Base-by-base conservation (phyloP, 352 stramenopile genomes). In the Stramenopiles sp. region DNA sequence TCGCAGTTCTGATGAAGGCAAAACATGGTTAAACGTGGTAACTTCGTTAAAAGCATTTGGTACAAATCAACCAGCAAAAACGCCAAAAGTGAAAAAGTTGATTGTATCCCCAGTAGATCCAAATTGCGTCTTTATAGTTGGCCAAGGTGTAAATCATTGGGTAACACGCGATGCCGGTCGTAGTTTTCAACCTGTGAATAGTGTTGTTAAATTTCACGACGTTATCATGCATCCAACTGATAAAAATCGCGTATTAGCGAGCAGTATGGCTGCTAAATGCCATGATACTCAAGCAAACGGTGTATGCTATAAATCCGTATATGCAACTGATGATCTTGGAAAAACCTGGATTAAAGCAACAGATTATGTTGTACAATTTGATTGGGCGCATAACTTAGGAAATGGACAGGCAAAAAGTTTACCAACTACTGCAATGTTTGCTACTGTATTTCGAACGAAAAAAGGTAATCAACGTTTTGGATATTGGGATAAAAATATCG, bases 351-450 rank as follows among this genome's bases (percentile, higher is more conserved):
- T 1, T 30, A 23, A 74, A 0, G 6, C 82, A 1, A 27, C 23
- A 53, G 73, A 82, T 20, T 82, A 82, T 38, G 80, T 82, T 32
- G 79, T 82, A 0, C 80, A 82, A 31, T 80, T 78, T 29, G 80
- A 82, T 6, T 82, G 80, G 80, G 30, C 38, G 31, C 32, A 81
- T 0, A 33, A 33, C 0, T 32, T 82, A 79, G 31, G 32, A 29
- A 20, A 31, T 31, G 31, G 1, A 7, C 23, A 53, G n/a, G 78
- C 76, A 69, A 31, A 6, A 74, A 32, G 13, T 31, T n/a, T 7
- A n/a, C 20, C 78, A 31, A 38, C 7, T 7, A 74, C 63, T 6
- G 13, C 32, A 6, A 78, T 80, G 7, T 7, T 80, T 78, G n/a
- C 65, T 20, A 79, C 32, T 6, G 78, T 7, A 1, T 6, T 78